phyloP scores from a whole-genome alignment of 169 alveolate genomes.

The Neospora caninum region DNA sequence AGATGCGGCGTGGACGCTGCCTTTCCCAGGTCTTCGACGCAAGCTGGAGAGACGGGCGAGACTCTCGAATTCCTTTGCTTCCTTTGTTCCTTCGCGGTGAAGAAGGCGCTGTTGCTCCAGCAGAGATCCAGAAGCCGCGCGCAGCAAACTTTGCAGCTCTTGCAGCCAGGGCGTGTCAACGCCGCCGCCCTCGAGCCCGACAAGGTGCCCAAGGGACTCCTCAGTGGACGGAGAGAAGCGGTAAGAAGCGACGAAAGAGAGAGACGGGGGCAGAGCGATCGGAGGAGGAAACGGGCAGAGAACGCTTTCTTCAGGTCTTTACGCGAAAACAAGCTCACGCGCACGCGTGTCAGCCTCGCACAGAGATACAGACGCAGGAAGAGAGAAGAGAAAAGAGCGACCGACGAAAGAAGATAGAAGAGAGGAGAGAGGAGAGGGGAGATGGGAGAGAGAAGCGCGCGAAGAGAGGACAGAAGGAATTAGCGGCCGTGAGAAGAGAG shows the following conservation, averaged over 20 bases:
- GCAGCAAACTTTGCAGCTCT: slow-evolving; percentile 38
- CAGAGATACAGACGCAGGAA: too few relatives aligned
- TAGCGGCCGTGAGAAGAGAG: too few relatives aligned
- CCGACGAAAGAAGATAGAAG: background rate
- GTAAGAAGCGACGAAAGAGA: background rate
- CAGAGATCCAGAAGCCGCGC: background rate
- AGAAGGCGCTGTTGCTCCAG: slow-evolving; percentile 14
- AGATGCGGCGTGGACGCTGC: slow-evolving; percentile 20
- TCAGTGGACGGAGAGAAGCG: background rate
- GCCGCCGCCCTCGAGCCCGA: slow-evolving; percentile 22
- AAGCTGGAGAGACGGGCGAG: background rate
- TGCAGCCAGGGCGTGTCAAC: slow-evolving; percentile 10
- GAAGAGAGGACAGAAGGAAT: too few relatives aligned
- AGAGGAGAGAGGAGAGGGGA: too few relatives aligned
- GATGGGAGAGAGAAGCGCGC: too few relatives aligned
- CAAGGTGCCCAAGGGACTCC: background rate
- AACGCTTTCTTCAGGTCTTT: too few relatives aligned
- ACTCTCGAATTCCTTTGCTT: background rate
- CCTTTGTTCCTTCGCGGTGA: slow-evolving; percentile 30
- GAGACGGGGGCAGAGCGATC: background rate
- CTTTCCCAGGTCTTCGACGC: background rate
- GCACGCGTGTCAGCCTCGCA: too few relatives aligned
- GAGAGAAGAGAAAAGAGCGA: background rate
- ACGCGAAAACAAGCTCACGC: too few relatives aligned
- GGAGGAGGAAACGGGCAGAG: background rate